phyloP scores from a whole-genome alignment of 768 basidiomycete genomes.

The Boletus rubroflammeus region DNA sequence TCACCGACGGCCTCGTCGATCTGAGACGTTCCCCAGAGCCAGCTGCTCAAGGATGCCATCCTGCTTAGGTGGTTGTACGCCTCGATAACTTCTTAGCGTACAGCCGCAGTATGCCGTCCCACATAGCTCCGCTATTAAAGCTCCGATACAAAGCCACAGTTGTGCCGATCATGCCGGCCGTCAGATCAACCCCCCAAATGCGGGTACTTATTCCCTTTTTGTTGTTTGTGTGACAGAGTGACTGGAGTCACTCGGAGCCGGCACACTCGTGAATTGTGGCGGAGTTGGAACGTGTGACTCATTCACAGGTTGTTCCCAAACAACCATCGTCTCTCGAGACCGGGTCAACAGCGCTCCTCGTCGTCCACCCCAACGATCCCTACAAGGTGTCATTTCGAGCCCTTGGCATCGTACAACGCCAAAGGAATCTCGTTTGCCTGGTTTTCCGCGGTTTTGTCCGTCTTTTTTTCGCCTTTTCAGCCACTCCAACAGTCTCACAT shows the following conservation, averaged over 20 bases:
- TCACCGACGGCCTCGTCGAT: constrained; percentile 80
- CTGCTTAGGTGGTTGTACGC: constrained; percentile 15
- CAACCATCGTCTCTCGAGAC: constrained; percentile 29
- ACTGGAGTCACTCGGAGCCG: constrained; percentile 23
- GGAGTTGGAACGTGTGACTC: constrained; percentile 32
- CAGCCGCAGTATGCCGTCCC: constrained; percentile 18
- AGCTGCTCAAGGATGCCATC: constrained; percentile 61
- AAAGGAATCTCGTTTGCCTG: constrained; percentile 1
- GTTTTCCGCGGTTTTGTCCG: constrained; percentile 12
- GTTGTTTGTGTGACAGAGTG: constrained; percentile 5
- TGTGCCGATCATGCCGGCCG: constrained; percentile 9
- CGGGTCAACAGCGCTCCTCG: constrained; percentile 17
- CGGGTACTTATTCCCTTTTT: background rate
- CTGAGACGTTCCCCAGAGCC: constrained; percentile 80
- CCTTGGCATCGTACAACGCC: background rate
- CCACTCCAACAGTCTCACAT: background rate
- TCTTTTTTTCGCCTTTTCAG: constrained; percentile 15
- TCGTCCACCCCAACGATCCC: constrained; percentile 7
- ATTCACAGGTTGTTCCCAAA: constrained; percentile 35
- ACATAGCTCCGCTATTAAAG: constrained; percentile 14
- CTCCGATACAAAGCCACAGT: constrained; percentile 17
- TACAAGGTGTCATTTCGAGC: background rate
- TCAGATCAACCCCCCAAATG: background rate
- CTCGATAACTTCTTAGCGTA: constrained; percentile 3
- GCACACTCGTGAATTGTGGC: constrained; percentile 25